Percentiles rank a stretch among this genome's conserved stretches.
Conservation (phyloP, 2,329 filamentous ascomycete genomes). For the Xylariaceae sp. region DNA sequence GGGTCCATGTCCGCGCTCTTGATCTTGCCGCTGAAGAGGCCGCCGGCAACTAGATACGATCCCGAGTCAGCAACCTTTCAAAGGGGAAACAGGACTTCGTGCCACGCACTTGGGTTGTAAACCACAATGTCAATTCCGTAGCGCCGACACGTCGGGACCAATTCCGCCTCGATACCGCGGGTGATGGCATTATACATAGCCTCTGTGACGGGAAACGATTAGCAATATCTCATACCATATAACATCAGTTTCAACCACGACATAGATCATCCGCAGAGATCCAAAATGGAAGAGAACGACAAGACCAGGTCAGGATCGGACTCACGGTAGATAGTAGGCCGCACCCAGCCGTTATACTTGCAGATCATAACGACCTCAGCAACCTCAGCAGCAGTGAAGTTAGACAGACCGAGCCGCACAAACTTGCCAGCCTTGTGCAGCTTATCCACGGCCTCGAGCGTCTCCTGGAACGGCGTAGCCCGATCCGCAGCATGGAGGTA, state of each 20-base stretch:
- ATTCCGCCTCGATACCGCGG: slow-evolving; percentile 68
- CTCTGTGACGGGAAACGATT: slow-evolving; percentile 16
- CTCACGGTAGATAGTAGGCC: slow-evolving; percentile 72
- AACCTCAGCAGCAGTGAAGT: slow-evolving; percentile 84
- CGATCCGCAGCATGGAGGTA: slow-evolving; percentile 71
- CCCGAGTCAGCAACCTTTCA: not conserved
- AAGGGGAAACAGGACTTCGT: not conserved
- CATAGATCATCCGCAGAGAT: not conserved
- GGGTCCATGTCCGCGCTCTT: slow-evolving; percentile 61
- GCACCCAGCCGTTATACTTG: slow-evolving; percentile 75
- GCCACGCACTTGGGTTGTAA: slow-evolving; percentile 62
- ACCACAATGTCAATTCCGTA: slow-evolving; percentile 76
- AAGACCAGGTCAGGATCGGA: not conserved
- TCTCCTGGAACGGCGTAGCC: slow-evolving; percentile 71
- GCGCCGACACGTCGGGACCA: slow-evolving; percentile 67
- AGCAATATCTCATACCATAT: not conserved
- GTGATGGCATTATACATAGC: slow-evolving; percentile 84
- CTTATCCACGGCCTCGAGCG: slow-evolving; percentile 71
- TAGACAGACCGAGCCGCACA: slow-evolving; percentile 71
- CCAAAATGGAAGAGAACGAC: not conserved
- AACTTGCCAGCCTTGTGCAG: slow-evolving; percentile 86
- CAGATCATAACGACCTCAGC: slow-evolving; percentile 79
- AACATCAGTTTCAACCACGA: not conserved
- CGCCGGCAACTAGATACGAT: slow-evolving; percentile 56
- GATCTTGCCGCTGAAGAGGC: slow-evolving; percentile 76